Base-by-base conservation (phyloP, 305 asterid genomes). In the Ruellia speciosa region DNA sequence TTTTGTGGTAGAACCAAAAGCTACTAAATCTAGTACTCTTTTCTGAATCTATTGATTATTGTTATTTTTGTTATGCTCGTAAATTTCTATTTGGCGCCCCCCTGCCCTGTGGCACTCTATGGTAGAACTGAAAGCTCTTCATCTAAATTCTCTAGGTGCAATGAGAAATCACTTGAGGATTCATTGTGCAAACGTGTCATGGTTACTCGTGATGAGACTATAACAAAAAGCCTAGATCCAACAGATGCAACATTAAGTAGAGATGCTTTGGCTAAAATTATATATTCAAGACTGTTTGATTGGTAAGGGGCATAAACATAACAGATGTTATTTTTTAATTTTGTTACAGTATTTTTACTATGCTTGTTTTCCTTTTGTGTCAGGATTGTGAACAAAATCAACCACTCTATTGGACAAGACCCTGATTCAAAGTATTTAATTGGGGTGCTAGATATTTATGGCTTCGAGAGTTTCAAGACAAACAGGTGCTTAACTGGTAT, bases 401-500 rank as follows among this genome's bases (percentile, higher is more conserved):
- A 90, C 72, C 68, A 66, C 63, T 87, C 97, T 52, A 87, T 90
- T 48, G 97, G 97, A 67, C 97, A 90, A 81, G 97, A 90, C 78
- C 80, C 87, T 52, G 78, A 78, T 59, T 87, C 96, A 57, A 79
- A 77, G 70, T 66, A 67, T 67, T 81, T 88, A 71, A 87, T 90
- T 59, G 97, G 97, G 68, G 93, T 90, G 73, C 90, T 90, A 74
- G 97, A 90, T 77, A 90, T 90, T 47, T 90, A 90, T 79, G 97
- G 97, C 72, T 90, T 90, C 52, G 97, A 90, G 87, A 87, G 96
- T 82, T 90, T 90, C 97, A 90, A 86, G 93, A 84, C 93, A 82
- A 89, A 90, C 97, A 90, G 97, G 97, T 90, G 97, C 97, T 90
- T 87, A 81, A 82, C 90, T 58, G 96, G 97, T 90, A 90, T 77